These are phyloP conservation scores for Acanthamoeba lugdunensis DNA, from an alignment of 208 protist species.

Conservation along the genomic window DNA sequence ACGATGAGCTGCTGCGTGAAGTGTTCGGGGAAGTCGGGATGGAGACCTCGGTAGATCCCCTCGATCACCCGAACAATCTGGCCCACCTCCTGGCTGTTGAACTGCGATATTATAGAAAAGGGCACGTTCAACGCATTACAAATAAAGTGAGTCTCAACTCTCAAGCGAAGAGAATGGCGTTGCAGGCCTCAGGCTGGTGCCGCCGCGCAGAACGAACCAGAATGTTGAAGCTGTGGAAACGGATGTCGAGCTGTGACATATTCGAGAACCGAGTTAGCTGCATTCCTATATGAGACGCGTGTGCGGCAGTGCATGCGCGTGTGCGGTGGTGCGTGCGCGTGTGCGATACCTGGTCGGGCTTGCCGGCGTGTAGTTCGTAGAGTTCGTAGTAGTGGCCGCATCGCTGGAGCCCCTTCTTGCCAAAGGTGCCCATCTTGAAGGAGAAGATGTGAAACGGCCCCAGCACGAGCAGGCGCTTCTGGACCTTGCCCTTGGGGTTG, in stretches of 20 bases:
- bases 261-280: neutral
- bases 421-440: conserved; percentile 42
- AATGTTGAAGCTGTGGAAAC: conserved; percentile 27
- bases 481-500: conserved; percentile 55
- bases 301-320: too few relatives aligned
- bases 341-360: neutral
- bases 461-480: neutral
- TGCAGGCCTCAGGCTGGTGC: too few relatives aligned
- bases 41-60: neutral
- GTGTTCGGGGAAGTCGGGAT: conserved; percentile 13
- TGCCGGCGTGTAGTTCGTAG: neutral
- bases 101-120: neutral
- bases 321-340: neutral
- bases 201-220: neutral
- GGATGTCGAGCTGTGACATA: neutral
- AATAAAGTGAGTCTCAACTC: too few relatives aligned
- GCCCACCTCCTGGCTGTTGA: neutral
- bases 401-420: conserved; percentile 35
- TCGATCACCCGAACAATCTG: neutral
- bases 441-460: conserved; percentile 36
- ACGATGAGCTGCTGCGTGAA: neutral
- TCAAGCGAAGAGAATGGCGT: too few relatives aligned
- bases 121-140: too few relatives aligned
- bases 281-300: neutral
- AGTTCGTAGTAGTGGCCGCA: conserved; percentile 37